These are phyloP conservation scores for Diaporthe vaccinii DNA, from an alignment of 2,329 filamentous ascomycete genomes.

Conservation along the genomic window DNA sequence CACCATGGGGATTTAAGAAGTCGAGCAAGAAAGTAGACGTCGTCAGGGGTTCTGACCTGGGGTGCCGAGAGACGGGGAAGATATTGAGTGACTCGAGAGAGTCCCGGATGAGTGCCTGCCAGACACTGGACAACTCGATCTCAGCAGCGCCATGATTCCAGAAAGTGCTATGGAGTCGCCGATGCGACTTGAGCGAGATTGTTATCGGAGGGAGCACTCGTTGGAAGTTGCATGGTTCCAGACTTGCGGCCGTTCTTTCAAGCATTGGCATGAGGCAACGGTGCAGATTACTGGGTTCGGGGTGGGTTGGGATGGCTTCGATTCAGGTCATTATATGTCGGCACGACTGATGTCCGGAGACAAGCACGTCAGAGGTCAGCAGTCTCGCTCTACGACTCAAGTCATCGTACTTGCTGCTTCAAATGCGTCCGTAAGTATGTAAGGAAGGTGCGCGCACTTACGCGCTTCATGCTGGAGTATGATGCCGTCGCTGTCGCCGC, in stretches of 20 bases:
- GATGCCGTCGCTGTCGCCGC: constrained; percentile 22
- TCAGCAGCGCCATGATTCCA: constrained; percentile 68
- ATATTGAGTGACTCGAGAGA: constrained; percentile 47
- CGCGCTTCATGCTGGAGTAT: constrained; percentile 41
- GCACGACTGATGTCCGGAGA: constrained; percentile 21
- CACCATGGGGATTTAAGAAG: constrained; percentile 66
- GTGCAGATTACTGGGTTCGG: constrained; percentile 33
- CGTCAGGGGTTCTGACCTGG: constrained; percentile 50
- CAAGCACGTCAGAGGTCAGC: constrained; percentile 30
- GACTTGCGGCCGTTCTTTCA: constrained; percentile 68
- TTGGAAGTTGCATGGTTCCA: constrained; percentile 69
- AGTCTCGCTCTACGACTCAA: not conserved
- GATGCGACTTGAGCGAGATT: constrained; percentile 54
- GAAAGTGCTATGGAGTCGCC: constrained; percentile 63
- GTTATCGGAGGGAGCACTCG: constrained; percentile 61
- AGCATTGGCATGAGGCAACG: constrained; percentile 60
- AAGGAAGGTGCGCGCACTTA: constrained; percentile 20
- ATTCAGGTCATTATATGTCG: constrained; percentile 38
- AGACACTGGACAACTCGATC: constrained; percentile 61
- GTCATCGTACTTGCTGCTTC: not conserved
- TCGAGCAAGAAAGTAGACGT: constrained; percentile 67
- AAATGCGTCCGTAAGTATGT: too few relatives aligned
- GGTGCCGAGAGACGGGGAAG: constrained; percentile 44
- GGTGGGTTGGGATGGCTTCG: constrained; percentile 9
- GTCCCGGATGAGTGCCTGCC: constrained; percentile 54